These are phyloP conservation scores for Tricholomella constricta DNA, from an alignment of 768 basidiomycete species.

Conservation along the genomic window DNA sequence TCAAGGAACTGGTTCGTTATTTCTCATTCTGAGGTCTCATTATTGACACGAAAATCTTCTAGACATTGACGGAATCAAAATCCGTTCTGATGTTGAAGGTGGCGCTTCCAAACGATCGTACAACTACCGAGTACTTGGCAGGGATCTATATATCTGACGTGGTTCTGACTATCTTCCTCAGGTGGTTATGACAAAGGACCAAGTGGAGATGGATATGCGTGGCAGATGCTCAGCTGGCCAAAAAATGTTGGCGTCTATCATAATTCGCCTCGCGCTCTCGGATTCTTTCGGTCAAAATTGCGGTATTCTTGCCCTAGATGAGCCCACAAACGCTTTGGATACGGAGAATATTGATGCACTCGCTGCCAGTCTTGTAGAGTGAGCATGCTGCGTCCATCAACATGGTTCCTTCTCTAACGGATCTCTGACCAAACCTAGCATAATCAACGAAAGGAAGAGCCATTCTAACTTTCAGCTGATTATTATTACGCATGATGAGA, in stretches of 20 bases:
- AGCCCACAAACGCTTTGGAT: constrained; percentile 97
- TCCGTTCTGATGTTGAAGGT: constrained; percentile 91
- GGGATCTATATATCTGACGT: constrained; percentile 5
- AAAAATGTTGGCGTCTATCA: constrained; percentile 97
- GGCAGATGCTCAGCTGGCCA: constrained; percentile 98
- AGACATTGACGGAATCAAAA: constrained; percentile 99
- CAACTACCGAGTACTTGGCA: constrained; percentile 82
- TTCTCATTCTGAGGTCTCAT: constrained; percentile 1
- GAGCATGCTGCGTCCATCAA: constrained; percentile 28
- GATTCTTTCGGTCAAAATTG: constrained; percentile 98
- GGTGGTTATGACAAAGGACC: constrained; percentile 99
- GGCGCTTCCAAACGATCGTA: constrained; percentile 90
- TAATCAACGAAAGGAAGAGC: constrained; percentile 89
- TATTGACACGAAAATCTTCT: constrained; percentile 2
- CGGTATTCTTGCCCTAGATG: constrained; percentile 95
- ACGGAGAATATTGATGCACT: constrained; percentile 95
- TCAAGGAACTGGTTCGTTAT: constrained; percentile 87
- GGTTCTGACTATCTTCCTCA: constrained; percentile 31
- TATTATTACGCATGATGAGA: constrained; percentile 97
- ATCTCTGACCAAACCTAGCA: constrained; percentile 58
- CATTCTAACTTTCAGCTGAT: constrained; percentile 95
- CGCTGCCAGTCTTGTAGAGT: constrained; percentile 91
- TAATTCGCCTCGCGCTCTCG: constrained; percentile 94
- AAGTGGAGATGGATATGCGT: constrained; percentile 99
- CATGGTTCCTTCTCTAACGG: constrained; percentile 2